Conservation (phyloP, 2,329 filamentous ascomycete species). For the Calcarisporium arbuscula region DNA sequence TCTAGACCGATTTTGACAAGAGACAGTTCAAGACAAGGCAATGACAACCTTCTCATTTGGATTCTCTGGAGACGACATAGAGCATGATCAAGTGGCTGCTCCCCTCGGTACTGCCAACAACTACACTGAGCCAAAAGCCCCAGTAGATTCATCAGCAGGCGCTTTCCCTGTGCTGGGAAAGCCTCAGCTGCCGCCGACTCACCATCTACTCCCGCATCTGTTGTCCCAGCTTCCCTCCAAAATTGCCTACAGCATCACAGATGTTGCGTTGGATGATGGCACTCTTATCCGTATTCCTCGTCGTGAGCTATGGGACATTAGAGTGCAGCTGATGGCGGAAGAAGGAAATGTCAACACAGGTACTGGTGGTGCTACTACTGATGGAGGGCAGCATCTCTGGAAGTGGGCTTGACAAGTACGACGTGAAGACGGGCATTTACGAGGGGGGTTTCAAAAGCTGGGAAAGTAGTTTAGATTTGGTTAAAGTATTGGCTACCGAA, state of each 20-base stretch:
- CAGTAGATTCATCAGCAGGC: constrained; percentile 24
- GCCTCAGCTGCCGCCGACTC: constrained; percentile 48
- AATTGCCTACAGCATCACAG: constrained; percentile 60
- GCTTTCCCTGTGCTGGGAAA: constrained; percentile 59
- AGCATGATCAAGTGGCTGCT: constrained; percentile 17
- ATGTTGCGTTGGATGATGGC: constrained; percentile 51
- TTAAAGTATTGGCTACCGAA: constrained; percentile 54
- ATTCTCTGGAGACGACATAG: constrained; percentile 60
- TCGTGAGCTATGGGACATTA: constrained; percentile 75
- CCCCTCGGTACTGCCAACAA: constrained; percentile 12
- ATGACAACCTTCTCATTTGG: constrained; percentile 52
- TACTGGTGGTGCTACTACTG: no score
- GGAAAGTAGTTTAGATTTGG: constrained; percentile 78
- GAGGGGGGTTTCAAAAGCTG: constrained; percentile 87
- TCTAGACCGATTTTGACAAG: no score
- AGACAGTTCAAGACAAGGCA: no score
- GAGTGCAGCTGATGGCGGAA: constrained; percentile 74
- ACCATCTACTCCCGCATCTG: constrained; percentile 44
- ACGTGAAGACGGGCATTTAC: constrained; percentile 76
- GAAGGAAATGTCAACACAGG: constrained; percentile 38
- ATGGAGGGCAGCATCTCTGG: constrained; percentile 27
- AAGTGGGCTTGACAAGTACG: constrained; percentile 56
- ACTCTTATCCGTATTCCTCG: constrained; percentile 54
- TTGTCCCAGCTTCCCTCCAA: constrained; percentile 62
- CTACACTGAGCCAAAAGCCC: constrained; percentile 11